phyloP scores from a whole-genome alignment of 768 basidiomycete species.

The Podaxis rugospora region DNA sequence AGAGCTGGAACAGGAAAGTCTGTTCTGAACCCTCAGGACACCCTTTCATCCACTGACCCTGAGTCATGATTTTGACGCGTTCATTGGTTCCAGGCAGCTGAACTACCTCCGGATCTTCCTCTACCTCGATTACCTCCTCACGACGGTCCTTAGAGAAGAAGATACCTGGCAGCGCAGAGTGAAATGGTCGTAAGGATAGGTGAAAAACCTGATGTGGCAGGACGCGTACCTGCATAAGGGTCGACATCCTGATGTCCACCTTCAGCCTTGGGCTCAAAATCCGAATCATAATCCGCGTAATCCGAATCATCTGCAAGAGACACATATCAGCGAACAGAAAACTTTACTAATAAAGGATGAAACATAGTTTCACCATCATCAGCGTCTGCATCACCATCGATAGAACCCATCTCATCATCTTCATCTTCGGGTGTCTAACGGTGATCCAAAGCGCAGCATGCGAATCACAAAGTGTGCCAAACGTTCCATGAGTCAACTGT shows the following conservation, averaged over 20 bases:
- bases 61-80: conserved; percentile 66
- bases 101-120: conserved; percentile 66
- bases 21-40: conserved; percentile 94
- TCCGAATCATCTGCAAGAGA: conserved; percentile 36
- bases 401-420: conserved; percentile 42
- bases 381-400: conserved; percentile 52
- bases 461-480: conserved; percentile 19
- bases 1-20: conserved; percentile 80
- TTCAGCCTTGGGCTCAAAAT: conserved; percentile 50
- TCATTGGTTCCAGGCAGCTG: conserved; percentile 38
- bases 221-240: conserved; percentile 74
- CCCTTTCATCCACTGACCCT: conserved; percentile 96
- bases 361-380: conserved; percentile 32
- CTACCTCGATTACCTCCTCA: conserved; percentile 89
- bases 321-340: neutral
- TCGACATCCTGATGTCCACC: conserved; percentile 57
- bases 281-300: conserved; percentile 81
- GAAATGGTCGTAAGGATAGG: neutral
- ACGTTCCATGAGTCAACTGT: conserved; percentile 7
- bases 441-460: neutral
- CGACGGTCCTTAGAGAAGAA: conserved; percentile 94
- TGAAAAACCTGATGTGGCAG: neutral
- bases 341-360: neutral
- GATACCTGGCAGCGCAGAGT: conserved; percentile 52
- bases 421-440: conserved; percentile 55